Evolutionary conservation across 2,329 filamentous ascomycete genomes (phyloP).

Genomic region (Talaromyces atroroseus): DNA sequence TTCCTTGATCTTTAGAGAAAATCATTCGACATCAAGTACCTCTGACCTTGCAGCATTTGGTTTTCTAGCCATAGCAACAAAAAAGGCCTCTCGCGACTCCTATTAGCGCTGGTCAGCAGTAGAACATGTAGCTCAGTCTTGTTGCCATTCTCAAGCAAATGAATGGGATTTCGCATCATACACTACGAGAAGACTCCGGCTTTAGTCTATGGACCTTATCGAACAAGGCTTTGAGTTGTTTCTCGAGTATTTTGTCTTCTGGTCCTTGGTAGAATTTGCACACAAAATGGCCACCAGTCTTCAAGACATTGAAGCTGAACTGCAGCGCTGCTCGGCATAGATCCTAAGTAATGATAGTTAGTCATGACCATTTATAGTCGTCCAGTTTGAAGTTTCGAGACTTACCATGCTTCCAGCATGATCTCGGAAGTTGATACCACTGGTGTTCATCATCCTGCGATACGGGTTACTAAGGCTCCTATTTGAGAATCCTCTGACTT

Average conservation of each 20-base stretch:
- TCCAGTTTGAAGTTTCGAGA: slow-evolving; percentile 25
- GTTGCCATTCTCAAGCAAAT: neutral
- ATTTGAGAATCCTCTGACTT: slow-evolving; percentile 71
- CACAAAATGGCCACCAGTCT: slow-evolving; percentile 78
- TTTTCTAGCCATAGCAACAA: slow-evolving; percentile 72
- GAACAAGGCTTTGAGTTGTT: slow-evolving; percentile 69
- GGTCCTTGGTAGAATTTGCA: slow-evolving; percentile 96
- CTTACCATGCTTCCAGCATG: slow-evolving; percentile 92
- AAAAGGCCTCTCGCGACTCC: slow-evolving; percentile 82
- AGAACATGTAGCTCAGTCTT: neutral
- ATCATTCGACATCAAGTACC: slow-evolving; percentile 32
- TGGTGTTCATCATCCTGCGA: slow-evolving; percentile 99
- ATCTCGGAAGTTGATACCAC: slow-evolving; percentile 77
- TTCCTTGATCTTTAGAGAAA: neutral
- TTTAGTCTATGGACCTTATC: slow-evolving; percentile 78
- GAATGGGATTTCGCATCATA: slow-evolving; percentile 40
- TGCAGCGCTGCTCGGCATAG: slow-evolving; percentile 78
- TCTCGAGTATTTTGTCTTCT: slow-evolving; percentile 77
- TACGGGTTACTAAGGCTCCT: slow-evolving; percentile 93
- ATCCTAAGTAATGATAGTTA: slow-evolving; percentile 54
- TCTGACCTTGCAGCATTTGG: slow-evolving; percentile 41
- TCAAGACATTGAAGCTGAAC: slow-evolving; percentile 81
- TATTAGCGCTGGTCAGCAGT: slow-evolving; percentile 28
- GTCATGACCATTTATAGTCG: neutral
- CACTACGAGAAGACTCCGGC: slow-evolving; percentile 81